A percentile compares a stretch with the other conserved stretches of the same genome.
Evolutionary conservation across 768 basidiomycete species (phyloP).

Genomic region (Leccinum variicolor): DNA sequence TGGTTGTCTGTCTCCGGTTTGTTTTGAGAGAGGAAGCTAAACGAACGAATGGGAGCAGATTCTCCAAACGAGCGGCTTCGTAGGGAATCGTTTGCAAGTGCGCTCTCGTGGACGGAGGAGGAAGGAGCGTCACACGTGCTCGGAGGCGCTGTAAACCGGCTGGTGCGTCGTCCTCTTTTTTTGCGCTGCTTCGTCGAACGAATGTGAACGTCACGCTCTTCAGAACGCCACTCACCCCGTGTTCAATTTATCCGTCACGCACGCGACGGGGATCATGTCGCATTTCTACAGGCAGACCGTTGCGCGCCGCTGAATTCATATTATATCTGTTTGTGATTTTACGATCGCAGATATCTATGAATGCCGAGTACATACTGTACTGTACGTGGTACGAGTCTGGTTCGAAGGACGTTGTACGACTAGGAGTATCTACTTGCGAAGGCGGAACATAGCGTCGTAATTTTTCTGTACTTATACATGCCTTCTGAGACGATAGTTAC

Average conservation of each 20-base stretch:
- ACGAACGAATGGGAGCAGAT: constrained; percentile 21
- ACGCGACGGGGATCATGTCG: constrained; percentile 62
- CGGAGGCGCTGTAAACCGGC: constrained; percentile 59
- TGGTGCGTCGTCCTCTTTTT: constrained; percentile 41
- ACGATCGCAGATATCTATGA: background rate
- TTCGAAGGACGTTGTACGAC: background rate
- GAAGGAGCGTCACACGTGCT: constrained; percentile 53
- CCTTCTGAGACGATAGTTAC: background rate
- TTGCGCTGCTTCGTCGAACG: background rate
- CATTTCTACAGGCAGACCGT: constrained; percentile 68
- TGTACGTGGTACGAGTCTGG: background rate
- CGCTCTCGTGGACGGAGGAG: constrained; percentile 67
- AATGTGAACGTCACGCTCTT: background rate
- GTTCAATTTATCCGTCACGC: constrained; percentile 70
- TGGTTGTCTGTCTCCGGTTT: constrained; percentile 4
- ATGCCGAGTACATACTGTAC: too few species aligned
- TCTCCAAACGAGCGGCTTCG: constrained; percentile 29
- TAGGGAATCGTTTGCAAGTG: constrained; percentile 47
- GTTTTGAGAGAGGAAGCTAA: constrained; percentile 3
- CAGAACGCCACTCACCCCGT: constrained; percentile 83
- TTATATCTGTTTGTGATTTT: background rate
- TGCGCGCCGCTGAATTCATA: constrained; percentile 21
- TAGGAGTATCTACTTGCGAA: background rate
- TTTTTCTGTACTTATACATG: background rate
- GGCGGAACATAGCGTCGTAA: background rate